Base-by-base conservation (phyloP, 805 yeast species). In the Cyberlindnera xishuangbannaensis region DNA sequence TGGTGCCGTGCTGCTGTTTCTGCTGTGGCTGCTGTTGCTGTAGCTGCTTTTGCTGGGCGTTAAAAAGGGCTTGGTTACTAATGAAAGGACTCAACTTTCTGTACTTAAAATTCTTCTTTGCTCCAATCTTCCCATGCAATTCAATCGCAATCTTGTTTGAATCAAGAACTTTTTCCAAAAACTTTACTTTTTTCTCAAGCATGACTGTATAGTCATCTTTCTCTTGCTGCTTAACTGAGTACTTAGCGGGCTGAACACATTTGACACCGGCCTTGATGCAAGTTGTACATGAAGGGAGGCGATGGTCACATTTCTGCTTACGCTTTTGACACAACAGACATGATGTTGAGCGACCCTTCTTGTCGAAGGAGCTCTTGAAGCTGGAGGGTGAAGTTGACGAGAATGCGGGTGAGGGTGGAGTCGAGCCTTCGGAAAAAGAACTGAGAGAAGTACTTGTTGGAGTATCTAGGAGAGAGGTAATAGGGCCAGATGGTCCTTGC, bases 271-370 rank as follows among this genome's bases (percentile, higher is more conserved):
- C 78, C 47, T 76, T 76, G 34, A 77, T 57, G 56, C 85, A 78
- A 26, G 77, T 75, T 5, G 83, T 73, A 47, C 85, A 78, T 30
- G 74, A 64, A 6, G 84, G 84, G 10, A 69, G 53, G 30, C 78
- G 62, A 36, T 76, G 83, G 44, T 78, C 83, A 57, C 85, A 78
- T 48, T 73, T 72, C 46, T 75, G 79, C 45, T 74, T 74, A 31
- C 79, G 55, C 50, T 70, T 69, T 43, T 74, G 76, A 38, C 81
- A 75, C 15, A 74, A 47, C 25, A 66, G 54, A 45, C 81, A 75
- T 3, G 78, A 69, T 6, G 77, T 68, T 9, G 78, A 72, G 33
- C 80, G 63, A 6, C 76, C 74, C 41, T 67, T 72, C 48, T 71
- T 17, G 28, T 13, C 16, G 23, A 20, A n/a, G n/a, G n/a, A n/a